Base-by-base conservation (phyloP, 2,329 filamentous ascomycete species). In the Epichloe sp. region DNA sequence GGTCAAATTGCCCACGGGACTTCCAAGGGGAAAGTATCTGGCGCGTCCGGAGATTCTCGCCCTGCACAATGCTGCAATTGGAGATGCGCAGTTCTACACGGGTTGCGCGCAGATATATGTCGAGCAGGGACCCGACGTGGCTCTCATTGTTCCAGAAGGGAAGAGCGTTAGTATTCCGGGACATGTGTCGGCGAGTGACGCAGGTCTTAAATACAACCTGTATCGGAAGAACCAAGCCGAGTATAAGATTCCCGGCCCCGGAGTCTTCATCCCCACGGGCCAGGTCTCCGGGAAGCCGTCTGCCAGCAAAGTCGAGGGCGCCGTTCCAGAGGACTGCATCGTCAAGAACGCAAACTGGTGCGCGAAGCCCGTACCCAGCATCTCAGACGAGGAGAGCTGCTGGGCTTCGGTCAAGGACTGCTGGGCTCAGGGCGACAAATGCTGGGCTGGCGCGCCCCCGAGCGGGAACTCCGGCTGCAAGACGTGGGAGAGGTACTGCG, bases 291-390 rank as follows among this genome's bases (percentile, higher is more conserved):
- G 54, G 19, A 52, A 56, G 17, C 52, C 52, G 8, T 51, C 58
- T 17, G 49, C 49, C 37, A 21, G n/a, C 17, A 56, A 57, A 48
- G 52, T 61, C 44, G 51, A 74, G 41, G 81, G 80, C 12, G 64
- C 73, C 12, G 69, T 79, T 49, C 82, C 82, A 0, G 50, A 60
- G 1, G 67, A 71, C 57, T 85, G 79, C 60, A 68, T 86, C 38
- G 60, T 82, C 53, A 78, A 80, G 60, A 86, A 86, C 61, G 83
- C 71, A 53, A 87, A 88, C 68, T 88, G 83, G 84, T 86, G 82
- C 65, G 83, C 75, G 48, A 69, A 74, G 53, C 76, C 85, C 60
- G 72, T 87, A 1, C 63, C 75, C 0, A 58, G 65, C 8, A 87
- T 84, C 67, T 68, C 66, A 4, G 68, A 70, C 44, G 71, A 80